Conservation (phyloP, 306 rosid species). For the Malus sieversii region DNA sequence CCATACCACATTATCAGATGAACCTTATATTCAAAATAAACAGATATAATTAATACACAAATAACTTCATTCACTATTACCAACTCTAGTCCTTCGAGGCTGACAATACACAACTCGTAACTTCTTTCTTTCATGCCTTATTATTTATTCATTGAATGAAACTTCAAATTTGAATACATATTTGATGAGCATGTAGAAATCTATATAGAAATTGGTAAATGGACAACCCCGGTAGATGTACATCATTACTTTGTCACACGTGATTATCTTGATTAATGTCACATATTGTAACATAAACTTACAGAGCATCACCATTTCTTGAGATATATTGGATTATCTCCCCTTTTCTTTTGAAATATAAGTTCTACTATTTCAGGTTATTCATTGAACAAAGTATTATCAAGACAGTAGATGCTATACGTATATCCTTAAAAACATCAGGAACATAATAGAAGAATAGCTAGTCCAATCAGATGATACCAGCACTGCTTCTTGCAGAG, state of each 20-base stretch:
- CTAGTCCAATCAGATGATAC: constrained; percentile 32
- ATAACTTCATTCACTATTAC: background rate
- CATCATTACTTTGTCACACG: background rate
- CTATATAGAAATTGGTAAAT: background rate
- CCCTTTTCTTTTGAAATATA: background rate
- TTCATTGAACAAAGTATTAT: background rate
- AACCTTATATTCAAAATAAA: background rate
- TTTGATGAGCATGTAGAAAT: background rate
- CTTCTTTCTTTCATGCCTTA: background rate
- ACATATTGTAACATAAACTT: background rate
- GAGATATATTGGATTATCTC: background rate
- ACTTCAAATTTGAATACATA: background rate
- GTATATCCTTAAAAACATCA: background rate
- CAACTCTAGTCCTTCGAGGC: background rate
- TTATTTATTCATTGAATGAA: background rate
- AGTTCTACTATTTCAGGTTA: background rate
- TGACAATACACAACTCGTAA: background rate
- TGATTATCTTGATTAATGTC: background rate
- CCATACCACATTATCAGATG: background rate
- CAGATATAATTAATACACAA: background rate
- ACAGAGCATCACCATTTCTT: background rate
- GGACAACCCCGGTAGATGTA: background rate
- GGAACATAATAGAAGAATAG: constrained; percentile 8
- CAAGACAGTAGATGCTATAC: background rate
- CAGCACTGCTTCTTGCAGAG: constrained; percentile 76